phyloP scores from a whole-genome alignment of 441 rosid genomes.

The Francoa sonchifolia region DNA sequence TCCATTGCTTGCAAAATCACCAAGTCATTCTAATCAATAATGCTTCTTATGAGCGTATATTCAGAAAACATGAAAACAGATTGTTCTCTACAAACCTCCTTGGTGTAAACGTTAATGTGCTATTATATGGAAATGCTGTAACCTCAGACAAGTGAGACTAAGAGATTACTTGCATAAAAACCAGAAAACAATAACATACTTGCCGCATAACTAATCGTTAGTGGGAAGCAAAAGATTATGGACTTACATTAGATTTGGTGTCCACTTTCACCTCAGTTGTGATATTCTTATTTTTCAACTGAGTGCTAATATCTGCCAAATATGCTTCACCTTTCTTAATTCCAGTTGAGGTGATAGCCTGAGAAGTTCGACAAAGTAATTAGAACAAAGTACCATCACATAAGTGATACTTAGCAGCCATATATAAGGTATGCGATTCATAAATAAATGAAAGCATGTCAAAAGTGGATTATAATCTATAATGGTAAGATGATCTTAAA shows the following conservation, averaged over 20 bases:
- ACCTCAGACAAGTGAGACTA: background rate
- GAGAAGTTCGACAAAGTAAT: constrained; percentile 11
- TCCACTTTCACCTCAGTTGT: constrained; percentile 58
- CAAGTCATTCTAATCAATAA: background rate
- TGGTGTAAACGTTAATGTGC: background rate
- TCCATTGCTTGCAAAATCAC: background rate
- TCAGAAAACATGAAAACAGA: no score
- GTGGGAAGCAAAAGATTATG: background rate
- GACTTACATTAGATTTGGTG: constrained; percentile 44
- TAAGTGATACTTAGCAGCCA: background rate
- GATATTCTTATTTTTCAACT: constrained; percentile 48
- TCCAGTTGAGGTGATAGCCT: constrained; percentile 77
- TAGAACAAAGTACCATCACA: background rate
- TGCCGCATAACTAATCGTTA: background rate
- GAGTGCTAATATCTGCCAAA: constrained; percentile 59
- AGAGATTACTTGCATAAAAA: background rate
- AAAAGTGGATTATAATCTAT: no score
- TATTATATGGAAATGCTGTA: background rate
- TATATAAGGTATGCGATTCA: background rate
- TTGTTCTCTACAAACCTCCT: background rate
- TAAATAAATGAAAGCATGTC: no score
- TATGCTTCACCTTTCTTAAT: constrained; percentile 60
- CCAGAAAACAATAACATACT: background rate
- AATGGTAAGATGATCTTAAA: no score
- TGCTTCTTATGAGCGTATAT: no score